phyloP scores from a whole-genome alignment of 306 rosid genomes.

The Sesbania bispinosa region DNA sequence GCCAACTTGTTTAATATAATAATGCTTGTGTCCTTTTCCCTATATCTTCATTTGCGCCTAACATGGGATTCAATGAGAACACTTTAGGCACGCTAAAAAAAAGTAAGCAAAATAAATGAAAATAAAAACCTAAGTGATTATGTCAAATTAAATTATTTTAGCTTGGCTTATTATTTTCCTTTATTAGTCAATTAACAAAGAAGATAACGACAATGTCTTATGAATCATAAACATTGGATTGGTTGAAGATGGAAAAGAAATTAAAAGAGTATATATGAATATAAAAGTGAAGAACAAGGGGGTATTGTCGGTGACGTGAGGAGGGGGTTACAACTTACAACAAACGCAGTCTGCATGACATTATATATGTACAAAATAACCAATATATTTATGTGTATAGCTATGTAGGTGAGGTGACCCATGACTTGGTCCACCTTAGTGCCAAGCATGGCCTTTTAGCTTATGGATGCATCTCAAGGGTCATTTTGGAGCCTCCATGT shows the following conservation, averaged over 20 bases:
- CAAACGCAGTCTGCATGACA: conserved; percentile 25
- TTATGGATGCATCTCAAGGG: conserved; percentile 24
- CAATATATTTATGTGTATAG: not conserved
- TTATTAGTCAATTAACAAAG: not conserved
- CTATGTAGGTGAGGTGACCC: not conserved
- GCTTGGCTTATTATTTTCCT: conserved; percentile 6
- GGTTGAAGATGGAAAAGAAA: not conserved
- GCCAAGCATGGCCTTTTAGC: not conserved
- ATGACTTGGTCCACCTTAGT: conserved; percentile 16
- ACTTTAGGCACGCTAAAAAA: not conserved
- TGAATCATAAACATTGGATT: not conserved
- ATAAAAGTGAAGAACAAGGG: not conserved
- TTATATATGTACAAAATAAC: not conserved
- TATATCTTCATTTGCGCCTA: not conserved
- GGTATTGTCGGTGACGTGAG: conserved; percentile 16
- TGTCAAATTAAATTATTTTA: not conserved
- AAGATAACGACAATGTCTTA: conserved; percentile 8
- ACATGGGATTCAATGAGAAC: not conserved
- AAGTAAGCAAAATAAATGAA: not conserved
- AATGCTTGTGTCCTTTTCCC: not conserved
- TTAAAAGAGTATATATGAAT: not conserved
- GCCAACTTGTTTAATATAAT: conserved; percentile 23
- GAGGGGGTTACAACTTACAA: conserved; percentile 17
- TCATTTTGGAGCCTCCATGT: conserved; percentile 53
- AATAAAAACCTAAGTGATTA: not conserved